Evolutionary conservation across 257 asterid species (phyloP), one percentile per base, ranked within the genome.

Genomic region (Penstemon barbatus): DNA sequence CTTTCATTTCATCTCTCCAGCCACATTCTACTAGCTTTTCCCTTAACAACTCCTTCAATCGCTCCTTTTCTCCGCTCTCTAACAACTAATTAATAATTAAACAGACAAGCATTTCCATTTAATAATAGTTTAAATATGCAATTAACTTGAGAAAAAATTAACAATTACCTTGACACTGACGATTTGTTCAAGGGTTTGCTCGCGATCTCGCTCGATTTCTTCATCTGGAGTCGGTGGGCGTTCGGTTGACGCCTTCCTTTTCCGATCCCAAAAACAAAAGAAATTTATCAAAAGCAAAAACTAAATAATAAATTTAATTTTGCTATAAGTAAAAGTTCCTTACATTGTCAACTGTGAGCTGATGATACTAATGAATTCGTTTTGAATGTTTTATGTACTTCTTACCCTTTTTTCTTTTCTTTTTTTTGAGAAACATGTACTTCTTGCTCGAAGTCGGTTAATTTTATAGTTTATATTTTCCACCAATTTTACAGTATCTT

Each of bases 11-110:
- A 71, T 85, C 87, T 68, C 68, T 83, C 95, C 95, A 85, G 51
- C 92, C 95, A 76, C 85, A 88, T 65, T 88, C 92, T 3, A 80
- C 76, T 12, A 88, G 92, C 71, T 82, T 80, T 69, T 85, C 95
- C 68, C 86, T 79, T 60, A 88, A 78, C 6, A 85, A 81, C 74
- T 87, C 90, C 79, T 81, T 86, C 80, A 86, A 68, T 6, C 85
- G 68, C 73, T 86, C 87, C 42, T 84, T 86, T 58, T 80, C 88
- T n/a, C 87, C 92, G 63, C 80, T 83, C 75, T 82, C 86, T 25
- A 73, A 71, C 58, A 85, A 72, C 95, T 83, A 52, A 19, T 68
- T 0, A 60, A 15, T 15, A 63, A 15, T 5, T 50, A 44, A 36
- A 5, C 4, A 41, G 40, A 5, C 25, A 10, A 15, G 37, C 46